Evolutionary conservation across 2,329 filamentous ascomycete genomes (phyloP).

Genomic region (Cordyceps fumosorosea): DNA sequence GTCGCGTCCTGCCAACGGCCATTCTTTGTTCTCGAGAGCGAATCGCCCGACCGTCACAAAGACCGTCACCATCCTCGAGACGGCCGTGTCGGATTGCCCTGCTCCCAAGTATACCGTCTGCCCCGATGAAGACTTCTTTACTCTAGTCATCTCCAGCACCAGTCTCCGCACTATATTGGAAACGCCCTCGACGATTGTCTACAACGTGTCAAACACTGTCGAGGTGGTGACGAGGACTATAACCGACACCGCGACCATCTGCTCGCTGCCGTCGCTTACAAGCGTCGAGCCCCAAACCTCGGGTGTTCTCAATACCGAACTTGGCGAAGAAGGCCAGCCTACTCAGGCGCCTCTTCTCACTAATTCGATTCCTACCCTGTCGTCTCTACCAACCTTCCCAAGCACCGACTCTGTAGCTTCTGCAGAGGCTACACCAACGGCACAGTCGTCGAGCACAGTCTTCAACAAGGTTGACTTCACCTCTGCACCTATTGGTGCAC

Average conservation of each 20-base stretch:
- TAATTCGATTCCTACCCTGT: slow-evolving; percentile 26
- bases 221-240: background rate
- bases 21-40: background rate
- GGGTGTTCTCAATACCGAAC: background rate
- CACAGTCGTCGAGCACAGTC: background rate
- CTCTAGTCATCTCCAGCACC: background rate
- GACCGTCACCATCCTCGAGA: background rate
- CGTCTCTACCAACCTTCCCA: slow-evolving; percentile 21
- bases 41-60: background rate
- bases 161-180: background rate
- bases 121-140: background rate
- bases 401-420: slow-evolving; percentile 10
- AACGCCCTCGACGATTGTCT: background rate
- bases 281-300: slow-evolving; percentile 3
- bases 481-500: background rate
- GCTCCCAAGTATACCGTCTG: background rate
- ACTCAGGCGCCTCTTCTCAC: slow-evolving; percentile 15
- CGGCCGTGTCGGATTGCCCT: background rate
- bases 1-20: background rate
- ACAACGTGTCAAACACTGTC: slow-evolving; percentile 1
- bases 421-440: background rate
- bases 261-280: background rate
- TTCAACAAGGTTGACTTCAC: background rate
- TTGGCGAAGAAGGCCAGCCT: slow-evolving; percentile 2
- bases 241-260: background rate